Evolutionary conservation across 208 protist genomes (phyloP).

Genomic region (Leishmania gerbilli): DNA sequence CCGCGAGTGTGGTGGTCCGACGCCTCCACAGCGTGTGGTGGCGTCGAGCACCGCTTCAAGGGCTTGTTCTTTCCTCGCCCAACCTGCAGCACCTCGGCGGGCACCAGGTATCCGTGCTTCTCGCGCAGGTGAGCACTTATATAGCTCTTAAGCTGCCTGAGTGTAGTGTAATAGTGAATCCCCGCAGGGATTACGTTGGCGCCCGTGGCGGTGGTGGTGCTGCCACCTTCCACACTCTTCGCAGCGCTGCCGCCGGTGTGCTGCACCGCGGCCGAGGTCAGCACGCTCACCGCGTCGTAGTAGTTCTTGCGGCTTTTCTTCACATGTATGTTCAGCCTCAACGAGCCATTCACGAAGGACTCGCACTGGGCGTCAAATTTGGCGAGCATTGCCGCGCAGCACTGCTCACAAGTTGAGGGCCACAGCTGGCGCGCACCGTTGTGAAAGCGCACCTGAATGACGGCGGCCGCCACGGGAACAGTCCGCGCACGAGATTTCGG

Average conservation of each 20-base stretch:
- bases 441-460: conserved; percentile 46
- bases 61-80: conserved; percentile 57
- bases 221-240: not conserved
- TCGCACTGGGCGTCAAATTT: conserved; percentile 38
- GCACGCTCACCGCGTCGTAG: conserved; percentile 65
- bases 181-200: conserved; percentile 16
- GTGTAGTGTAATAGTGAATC: conserved; percentile 69
- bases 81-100: conserved; percentile 49
- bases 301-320: conserved; percentile 72
- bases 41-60: conserved; percentile 35
- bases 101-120: conserved; percentile 58
- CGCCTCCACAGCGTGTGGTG: not conserved
- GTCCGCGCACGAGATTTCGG: not conserved
- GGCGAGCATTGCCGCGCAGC: conserved; percentile 40
- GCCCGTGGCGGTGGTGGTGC: not conserved
- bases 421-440: conserved; percentile 48
- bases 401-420: conserved; percentile 48
- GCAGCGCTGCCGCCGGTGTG: not conserved
- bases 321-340: conserved; percentile 71
- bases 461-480: conserved; percentile 15
- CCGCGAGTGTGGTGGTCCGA: not conserved
- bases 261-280: conserved; percentile 35
- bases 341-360: conserved; percentile 58
- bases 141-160: conserved; percentile 50
- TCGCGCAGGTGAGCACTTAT: conserved; percentile 53